Base-by-base conservation (phyloP, 2,329 filamentous ascomycete species). In the Hypoxylon sp. region DNA sequence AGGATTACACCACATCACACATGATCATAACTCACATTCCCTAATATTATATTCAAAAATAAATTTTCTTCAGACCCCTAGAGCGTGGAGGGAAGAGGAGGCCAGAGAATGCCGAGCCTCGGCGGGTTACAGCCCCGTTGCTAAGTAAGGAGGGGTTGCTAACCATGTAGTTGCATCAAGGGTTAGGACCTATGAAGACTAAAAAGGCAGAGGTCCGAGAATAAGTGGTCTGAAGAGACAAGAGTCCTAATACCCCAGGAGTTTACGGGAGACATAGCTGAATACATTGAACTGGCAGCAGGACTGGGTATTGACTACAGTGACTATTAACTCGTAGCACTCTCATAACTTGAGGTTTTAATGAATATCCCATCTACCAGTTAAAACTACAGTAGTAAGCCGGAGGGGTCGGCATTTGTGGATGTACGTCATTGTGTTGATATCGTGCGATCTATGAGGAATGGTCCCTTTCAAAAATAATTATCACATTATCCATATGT, bases 31-130 rank as follows among this genome's bases (percentile, higher is more conserved):
- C 54, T 66, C 61, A 69, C 65, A 68, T 68, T 67, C 68, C 69
- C 71, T 73, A 70, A 70, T 70, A 71, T 73, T 70, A 70, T 70
- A 71, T 69, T 68, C 59, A 57, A 64, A 59, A 61, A 70, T 68
- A 64, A 63, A 55, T 56, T 68, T 59, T 47, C 47, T 56, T 64
- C n/a, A 13, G 17, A 44, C 31, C 42, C 59, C 48, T 52, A 35
- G 52, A 54, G 53, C 14, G 29, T 37, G 48, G 53, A 48, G n/a
- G 37, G 57, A 39, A 52, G 56, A 55, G 37, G 48, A 57, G 35
- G 39, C 13, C 13, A 17, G 65, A 65, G 62, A 42, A 60, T 66
- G 58, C 44, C 26, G 58, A 39, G 52, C 29, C 61, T 33, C 10
- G 10, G 5, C 22, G 48, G 46, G 47, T 56, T 42, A 48, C 26